These are phyloP conservation scores for Pneumocystis oryctolagi DNA, from an alignment of 1,139 yeast genomes.

Conservation along the genomic window DNA sequence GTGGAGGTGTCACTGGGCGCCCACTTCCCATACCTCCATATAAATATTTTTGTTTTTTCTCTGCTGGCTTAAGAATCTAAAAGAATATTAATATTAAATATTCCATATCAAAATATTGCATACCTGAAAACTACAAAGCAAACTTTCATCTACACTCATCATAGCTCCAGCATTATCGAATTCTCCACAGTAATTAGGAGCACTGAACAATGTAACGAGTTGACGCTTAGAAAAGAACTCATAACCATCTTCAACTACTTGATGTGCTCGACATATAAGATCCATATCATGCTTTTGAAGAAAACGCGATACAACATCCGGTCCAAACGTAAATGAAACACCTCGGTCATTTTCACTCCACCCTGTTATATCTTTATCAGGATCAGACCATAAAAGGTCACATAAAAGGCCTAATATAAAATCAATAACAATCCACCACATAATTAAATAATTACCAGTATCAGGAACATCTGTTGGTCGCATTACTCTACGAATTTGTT, in stretches of 20 bases:
- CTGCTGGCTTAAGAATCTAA: conserved; percentile 81
- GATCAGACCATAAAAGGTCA: conserved; percentile 95
- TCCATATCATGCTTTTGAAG: conserved; percentile 95
- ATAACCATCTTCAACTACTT: conserved; percentile 96
- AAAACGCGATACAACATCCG: conserved; percentile 88
- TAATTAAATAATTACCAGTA: conserved; percentile 13
- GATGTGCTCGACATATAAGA: conserved; percentile 93
- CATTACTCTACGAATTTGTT: conserved; percentile 95
- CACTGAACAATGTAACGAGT: conserved; percentile 84
- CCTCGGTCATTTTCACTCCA: conserved; percentile 99
- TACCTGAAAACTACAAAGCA: conserved; percentile 82
- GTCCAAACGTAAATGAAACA: conserved; percentile 93
- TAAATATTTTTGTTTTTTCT: conserved; percentile 66
- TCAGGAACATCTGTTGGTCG: conserved; percentile 98
- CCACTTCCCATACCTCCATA: conserved; percentile 35
- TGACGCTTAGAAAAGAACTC: conserved; percentile 93
- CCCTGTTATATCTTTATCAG: conserved; percentile 92
- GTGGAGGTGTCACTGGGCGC: conserved; percentile 45
- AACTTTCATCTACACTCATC: conserved; percentile 96
- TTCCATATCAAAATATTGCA: not conserved
- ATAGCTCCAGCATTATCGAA: conserved; percentile 98
- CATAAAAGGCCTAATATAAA: conserved; percentile 63
- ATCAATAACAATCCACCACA: not conserved
- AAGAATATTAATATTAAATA: not conserved
- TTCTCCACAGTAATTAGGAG: conserved; percentile 97